Base-by-base conservation (phyloP, 768 basidiomycete species). In the Cystobasidium tubakii region DNA sequence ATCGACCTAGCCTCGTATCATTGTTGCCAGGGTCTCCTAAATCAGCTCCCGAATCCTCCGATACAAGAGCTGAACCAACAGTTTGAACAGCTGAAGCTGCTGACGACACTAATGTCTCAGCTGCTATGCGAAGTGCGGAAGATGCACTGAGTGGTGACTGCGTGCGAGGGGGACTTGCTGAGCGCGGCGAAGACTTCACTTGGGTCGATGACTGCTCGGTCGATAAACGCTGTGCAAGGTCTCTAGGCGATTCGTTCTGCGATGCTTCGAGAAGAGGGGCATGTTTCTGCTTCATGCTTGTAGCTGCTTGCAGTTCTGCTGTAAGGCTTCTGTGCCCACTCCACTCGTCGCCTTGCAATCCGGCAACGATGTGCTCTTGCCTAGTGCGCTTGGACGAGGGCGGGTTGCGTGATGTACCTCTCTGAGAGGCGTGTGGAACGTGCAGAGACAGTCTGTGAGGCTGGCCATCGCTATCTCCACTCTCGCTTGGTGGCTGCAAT, bases 331-430 rank as follows among this genome's bases (percentile, higher is more conserved):
- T 27, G 21, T 60, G 57, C 2, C 57, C 57, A 60, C 15, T 27
- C 57, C 57, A 60, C 33, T 60, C 57, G 21, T 25, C 57, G 33
- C 57, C 57, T 60, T 34, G 57, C 57, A 60, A 12, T 17, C 46
- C 46, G 29, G 57, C 57, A 25, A 27, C 33, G 6, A 29, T 25
- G 27, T 27, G 25, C 23, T 25, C 7, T 12, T 60, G 57, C 6
- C 57, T 12, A 27, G 57, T 60, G 13, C 33, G 25, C 21, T 29
- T 60, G 10, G 57, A 12, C 4, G 57, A 27, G 9, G 57, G 57
- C 13, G 57, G 57, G 9, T 60, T 60, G 9, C 57, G 12, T 12
- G 25, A 34, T 29, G 29, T 15, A 29, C 27, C 23, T 29, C 23
- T 27, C 21, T 29, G 29, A 2, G 57, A 60, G 21, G 2, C 57